phyloP scores from a whole-genome alignment of 2,329 filamentous ascomycete genomes.

The Colletotrichum navitas region DNA sequence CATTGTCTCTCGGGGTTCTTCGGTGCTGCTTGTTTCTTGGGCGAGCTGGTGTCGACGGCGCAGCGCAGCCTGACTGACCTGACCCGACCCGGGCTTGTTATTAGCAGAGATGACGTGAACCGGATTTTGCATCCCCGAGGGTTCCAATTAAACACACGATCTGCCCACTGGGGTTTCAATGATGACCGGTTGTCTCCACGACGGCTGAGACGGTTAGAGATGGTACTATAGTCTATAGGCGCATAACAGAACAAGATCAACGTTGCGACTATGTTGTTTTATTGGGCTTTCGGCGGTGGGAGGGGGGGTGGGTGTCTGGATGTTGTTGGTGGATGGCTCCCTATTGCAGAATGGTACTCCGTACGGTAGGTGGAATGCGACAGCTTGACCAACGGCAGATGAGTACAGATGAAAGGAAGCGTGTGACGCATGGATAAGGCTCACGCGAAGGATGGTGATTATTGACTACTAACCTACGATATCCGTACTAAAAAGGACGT shows the following conservation, averaged over 20 bases:
- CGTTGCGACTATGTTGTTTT: constrained; percentile 3
- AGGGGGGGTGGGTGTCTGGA: neutral
- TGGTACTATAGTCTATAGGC: constrained; percentile 8
- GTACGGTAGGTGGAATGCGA: constrained; percentile 27
- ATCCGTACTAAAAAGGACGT: neutral
- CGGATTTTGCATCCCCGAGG: neutral
- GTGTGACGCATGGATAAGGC: neutral
- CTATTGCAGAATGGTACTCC: constrained; percentile 14
- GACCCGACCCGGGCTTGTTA: constrained; percentile 2
- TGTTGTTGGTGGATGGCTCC: neutral
- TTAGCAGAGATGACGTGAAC: constrained; percentile 35
- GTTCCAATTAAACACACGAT: constrained; percentile 2
- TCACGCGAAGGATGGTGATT: neutral
- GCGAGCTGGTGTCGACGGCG: constrained; percentile 3
- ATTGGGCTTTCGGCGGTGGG: neutral
- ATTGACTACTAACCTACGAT: neutral
- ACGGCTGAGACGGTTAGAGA: constrained; percentile 25
- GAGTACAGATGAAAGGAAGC: constrained; percentile 14
- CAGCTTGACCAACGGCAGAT: constrained; percentile 25
- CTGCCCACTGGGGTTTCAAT: constrained; percentile 19
- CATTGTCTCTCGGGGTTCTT: constrained; percentile 13
- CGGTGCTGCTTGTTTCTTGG: neutral
- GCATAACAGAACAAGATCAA: constrained; percentile 18
- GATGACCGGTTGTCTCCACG: constrained; percentile 29
- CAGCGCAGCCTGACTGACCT: constrained; percentile 26